Evolutionary conservation across 345 rosid species (phyloP).

Genomic region (Rhodamnia rubescens): DNA sequence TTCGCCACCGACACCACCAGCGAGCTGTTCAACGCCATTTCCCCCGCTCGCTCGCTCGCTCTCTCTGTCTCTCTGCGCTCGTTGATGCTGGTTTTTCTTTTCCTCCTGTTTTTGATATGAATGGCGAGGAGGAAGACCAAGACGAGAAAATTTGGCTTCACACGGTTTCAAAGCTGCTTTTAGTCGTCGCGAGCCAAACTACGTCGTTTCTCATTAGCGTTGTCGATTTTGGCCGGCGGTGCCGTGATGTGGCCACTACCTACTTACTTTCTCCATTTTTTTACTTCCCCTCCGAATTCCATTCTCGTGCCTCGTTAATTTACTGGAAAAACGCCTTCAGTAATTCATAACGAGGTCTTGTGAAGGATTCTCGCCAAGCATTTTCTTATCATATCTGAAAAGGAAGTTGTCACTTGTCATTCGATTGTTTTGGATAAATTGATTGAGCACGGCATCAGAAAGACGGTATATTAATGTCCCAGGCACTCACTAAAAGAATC

Average conservation of each 20-base stretch:
- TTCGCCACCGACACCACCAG: constrained; percentile 49
- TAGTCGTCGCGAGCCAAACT: background rate
- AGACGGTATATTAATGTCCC: too few species aligned
- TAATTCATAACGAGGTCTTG: too few species aligned
- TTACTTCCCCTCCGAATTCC: background rate
- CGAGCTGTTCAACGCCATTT: constrained; percentile 70
- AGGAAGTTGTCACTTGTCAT: too few species aligned
- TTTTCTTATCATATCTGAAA: too few species aligned
- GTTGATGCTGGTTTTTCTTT: background rate
- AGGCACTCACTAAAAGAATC: background rate
- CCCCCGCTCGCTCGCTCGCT: background rate
- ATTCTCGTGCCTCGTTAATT: background rate
- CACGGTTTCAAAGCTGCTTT: background rate
- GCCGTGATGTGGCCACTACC: background rate
- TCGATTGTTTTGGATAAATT: too few species aligned
- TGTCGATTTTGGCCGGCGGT: background rate
- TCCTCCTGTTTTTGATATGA: background rate
- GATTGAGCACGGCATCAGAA: too few species aligned
- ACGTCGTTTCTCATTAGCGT: background rate
- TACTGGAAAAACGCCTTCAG: too few species aligned
- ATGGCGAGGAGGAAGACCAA: background rate
- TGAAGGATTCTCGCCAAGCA: too few species aligned
- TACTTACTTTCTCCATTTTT: background rate
- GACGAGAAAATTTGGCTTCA: background rate
- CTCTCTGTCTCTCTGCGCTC: background rate